A percentile compares a stretch with the other conserved stretches of the same genome.
phyloP scores from a whole-genome alignment of 2,329 filamentous ascomycete genomes.

The Cladophialophora chaetospira region DNA sequence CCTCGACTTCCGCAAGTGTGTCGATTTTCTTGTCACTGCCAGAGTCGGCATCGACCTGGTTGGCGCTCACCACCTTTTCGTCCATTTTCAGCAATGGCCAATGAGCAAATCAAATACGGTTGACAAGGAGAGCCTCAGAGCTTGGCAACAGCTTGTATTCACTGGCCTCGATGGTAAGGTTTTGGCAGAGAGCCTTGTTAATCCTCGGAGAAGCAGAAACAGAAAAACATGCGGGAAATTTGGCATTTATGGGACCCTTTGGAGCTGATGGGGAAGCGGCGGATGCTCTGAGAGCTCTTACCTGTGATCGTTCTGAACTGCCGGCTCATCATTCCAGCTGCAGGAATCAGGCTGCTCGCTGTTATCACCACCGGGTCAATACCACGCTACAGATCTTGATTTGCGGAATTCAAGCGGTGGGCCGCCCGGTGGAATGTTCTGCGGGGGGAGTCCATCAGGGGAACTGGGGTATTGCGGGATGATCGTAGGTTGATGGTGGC shows the following conservation, averaged over 20 bases:
- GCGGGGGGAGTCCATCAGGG: slow-evolving; percentile 7
- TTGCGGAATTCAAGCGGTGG: slow-evolving; percentile 9
- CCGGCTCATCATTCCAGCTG: slow-evolving; percentile 8
- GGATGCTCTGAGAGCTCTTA: too few relatives aligned
- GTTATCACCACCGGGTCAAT: slow-evolving; percentile 4
- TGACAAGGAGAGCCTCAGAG: not conserved
- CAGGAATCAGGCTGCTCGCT: slow-evolving; percentile 7
- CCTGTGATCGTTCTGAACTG: not conserved
- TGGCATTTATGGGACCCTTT: not conserved
- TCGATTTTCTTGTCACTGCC: slow-evolving; percentile 7
- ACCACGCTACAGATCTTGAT: slow-evolving; percentile 2
- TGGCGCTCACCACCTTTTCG: slow-evolving; percentile 3
- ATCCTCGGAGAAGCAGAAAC: not conserved
- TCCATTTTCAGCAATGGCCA: not conserved
- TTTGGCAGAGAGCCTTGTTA: not conserved
- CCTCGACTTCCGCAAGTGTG: slow-evolving; percentile 12
- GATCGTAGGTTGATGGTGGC: not conserved
- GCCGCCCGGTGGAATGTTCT: slow-evolving; percentile 6
- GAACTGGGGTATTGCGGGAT: slow-evolving; percentile 14
- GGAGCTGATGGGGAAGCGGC: not conserved
- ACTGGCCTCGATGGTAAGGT: not conserved
- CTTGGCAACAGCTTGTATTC: not conserved
- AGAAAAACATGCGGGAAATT: not conserved
- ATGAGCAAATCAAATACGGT: not conserved
- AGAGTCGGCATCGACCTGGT: slow-evolving; percentile 3